phyloP scores from a whole-genome alignment of 768 basidiomycete genomes.

The Hericium rajendrae region DNA sequence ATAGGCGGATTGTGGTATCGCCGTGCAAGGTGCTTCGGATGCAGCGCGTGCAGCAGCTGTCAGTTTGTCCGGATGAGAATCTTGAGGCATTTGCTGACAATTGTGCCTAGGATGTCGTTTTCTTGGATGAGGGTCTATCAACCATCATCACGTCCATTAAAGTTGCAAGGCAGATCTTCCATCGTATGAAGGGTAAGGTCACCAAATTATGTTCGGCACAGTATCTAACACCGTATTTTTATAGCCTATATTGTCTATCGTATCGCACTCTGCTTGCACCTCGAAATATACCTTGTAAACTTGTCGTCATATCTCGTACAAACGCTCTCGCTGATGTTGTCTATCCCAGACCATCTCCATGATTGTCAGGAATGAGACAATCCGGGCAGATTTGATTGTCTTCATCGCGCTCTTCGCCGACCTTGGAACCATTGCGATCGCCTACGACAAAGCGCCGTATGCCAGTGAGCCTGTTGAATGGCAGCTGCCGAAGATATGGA shows the following conservation, averaged over 20 bases:
- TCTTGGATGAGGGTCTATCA: slow-evolving; percentile 36
- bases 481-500: slow-evolving; percentile 41
- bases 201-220: slow-evolving; percentile 20
- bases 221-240: slow-evolving; percentile 14
- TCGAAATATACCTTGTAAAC: slow-evolving; percentile 34
- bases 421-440: slow-evolving; percentile 40
- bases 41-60: slow-evolving; percentile 30
- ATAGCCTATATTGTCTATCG: slow-evolving; percentile 39
- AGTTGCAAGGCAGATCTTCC: slow-evolving; percentile 40
- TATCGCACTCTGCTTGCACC: slow-evolving; percentile 39
- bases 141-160: slow-evolving; percentile 37
- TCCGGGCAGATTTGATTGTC: slow-evolving; percentile 37
- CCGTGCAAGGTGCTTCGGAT: slow-evolving; percentile 33
- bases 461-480: slow-evolving; percentile 34
- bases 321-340: neutral
- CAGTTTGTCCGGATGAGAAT: neutral
- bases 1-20: slow-evolving; percentile 28
- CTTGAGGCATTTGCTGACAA: neutral
- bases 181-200: slow-evolving; percentile 34
- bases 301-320: neutral
- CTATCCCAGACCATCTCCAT: slow-evolving; percentile 27
- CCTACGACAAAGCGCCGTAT: slow-evolving; percentile 34
- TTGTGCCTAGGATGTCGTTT: slow-evolving; percentile 29
- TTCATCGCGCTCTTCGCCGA: slow-evolving; percentile 36
- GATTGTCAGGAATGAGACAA: slow-evolving; percentile 36